phyloP scores from a whole-genome alignment of 495 filamentous ascomycete species.

The Aspergillus sclerotiicarbonarius region DNA sequence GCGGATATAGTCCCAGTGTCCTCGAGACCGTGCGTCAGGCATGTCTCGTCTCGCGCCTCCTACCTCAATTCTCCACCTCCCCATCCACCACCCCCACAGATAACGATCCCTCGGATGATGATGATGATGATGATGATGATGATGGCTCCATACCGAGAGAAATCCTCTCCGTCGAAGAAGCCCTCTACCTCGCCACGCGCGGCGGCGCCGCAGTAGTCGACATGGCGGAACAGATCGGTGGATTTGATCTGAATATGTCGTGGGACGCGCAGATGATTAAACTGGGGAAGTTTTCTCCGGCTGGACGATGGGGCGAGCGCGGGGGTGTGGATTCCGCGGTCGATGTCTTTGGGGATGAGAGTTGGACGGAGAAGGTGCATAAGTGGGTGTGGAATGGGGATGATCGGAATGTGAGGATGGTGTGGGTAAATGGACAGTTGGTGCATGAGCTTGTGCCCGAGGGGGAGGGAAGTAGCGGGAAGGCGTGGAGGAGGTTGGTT shows the following conservation, averaged over 20 bases:
- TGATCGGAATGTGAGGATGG: slow-evolving; percentile 73
- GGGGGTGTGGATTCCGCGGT: slow-evolving; percentile 36
- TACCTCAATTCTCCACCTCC: slow-evolving; percentile 14
- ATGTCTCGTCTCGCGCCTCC: slow-evolving; percentile 64
- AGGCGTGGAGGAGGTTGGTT: slow-evolving; percentile 1
- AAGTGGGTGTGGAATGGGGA: slow-evolving; percentile 92
- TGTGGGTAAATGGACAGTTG: slow-evolving; percentile 77
- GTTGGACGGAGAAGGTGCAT: slow-evolving; percentile 68
- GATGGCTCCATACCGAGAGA: slow-evolving; percentile 23
- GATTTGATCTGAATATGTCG: slow-evolving; percentile 73
- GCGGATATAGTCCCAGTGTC: slow-evolving; percentile 77
- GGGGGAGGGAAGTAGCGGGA: not conserved
- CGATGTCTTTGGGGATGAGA: slow-evolving; percentile 86
- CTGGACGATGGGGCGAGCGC: not conserved
- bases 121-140: slow-evolving; percentile 7
- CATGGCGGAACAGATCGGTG: slow-evolving; percentile 61
- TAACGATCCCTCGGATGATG: not conserved
- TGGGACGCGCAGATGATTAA: slow-evolving; percentile 79
- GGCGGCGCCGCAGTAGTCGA: slow-evolving; percentile 76
- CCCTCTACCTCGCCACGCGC: slow-evolving; percentile 67
- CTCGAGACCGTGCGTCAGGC: slow-evolving; percentile 79
- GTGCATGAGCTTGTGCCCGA: slow-evolving; percentile 56
- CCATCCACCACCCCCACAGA: slow-evolving; percentile 7
- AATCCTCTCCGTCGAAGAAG: slow-evolving; percentile 80
- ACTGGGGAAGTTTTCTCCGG: slow-evolving; percentile 39